Percentiles rank a stretch among this genome's conserved stretches.
Evolutionary conservation across 345 rosid genomes (phyloP).

Genomic region (Mangifera indica): DNA sequence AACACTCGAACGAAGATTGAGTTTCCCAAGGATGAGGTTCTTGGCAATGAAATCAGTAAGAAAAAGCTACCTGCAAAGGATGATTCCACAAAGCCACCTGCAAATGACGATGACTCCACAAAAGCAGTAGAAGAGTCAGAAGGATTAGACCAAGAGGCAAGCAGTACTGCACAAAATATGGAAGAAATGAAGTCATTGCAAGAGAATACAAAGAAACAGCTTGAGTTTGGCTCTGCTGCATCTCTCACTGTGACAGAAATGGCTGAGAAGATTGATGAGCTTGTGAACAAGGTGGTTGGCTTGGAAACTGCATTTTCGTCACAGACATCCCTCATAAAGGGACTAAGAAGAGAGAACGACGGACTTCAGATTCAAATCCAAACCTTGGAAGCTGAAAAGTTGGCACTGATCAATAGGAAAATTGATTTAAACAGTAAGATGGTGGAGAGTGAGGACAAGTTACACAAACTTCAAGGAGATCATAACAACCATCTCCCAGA

Average conservation of each 20-base stretch:
- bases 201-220: conserved; percentile 61
- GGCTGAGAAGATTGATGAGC: conserved; percentile 92
- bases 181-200: conserved; percentile 43
- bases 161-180: conserved; percentile 24
- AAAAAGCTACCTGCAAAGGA: conserved; percentile 18
- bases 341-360: conserved; percentile 63
- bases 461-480: conserved; percentile 51
- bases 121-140: conserved; percentile 24
- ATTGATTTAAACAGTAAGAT: conserved; percentile 46
- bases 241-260: conserved; percentile 57
- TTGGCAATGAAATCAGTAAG: conserved; percentile 24
- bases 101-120: conserved; percentile 18
- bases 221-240: conserved; percentile 41
- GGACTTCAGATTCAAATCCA: conserved; percentile 71
- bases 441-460: conserved; percentile 61
- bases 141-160: conserved; percentile 31
- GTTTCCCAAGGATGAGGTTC: conserved; percentile 42
- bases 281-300: conserved; percentile 72
- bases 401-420: conserved; percentile 37
- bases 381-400: conserved; percentile 60
- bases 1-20: conserved; percentile 48
- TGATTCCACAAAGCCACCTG: conserved; percentile 21
- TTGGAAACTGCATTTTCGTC: conserved; percentile 80
- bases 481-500: conserved; percentile 53
- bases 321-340: conserved; percentile 60